These are phyloP conservation scores for Triadica sebifera DNA, from an alignment of 345 rosid species.

Conservation along the genomic window DNA sequence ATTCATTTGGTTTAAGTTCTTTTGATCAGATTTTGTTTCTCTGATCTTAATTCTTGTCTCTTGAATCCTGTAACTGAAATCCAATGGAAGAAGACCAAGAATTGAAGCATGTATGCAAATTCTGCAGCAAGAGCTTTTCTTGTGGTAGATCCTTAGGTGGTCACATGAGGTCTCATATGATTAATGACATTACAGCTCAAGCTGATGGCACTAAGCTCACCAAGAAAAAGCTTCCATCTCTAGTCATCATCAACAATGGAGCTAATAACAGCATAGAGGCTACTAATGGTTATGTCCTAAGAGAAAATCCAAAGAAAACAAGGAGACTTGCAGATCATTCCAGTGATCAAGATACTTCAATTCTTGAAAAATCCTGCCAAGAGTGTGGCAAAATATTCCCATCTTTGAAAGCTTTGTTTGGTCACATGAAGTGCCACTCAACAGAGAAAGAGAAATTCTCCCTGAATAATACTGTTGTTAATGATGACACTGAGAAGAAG, in stretches of 20 bases:
- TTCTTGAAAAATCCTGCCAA: slow-evolving; percentile 39
- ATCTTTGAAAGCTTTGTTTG: slow-evolving; percentile 42
- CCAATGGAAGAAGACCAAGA: slow-evolving; percentile 17
- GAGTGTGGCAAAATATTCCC: slow-evolving; percentile 47
- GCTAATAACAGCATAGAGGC: not conserved
- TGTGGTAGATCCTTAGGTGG: slow-evolving; percentile 76
- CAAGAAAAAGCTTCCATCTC: slow-evolving; percentile 39
- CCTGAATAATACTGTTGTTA: not conserved
- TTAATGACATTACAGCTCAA: slow-evolving; percentile 35
- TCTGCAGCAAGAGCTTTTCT: slow-evolving; percentile 58
- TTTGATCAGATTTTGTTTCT: slow-evolving; percentile 8
- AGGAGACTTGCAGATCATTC: slow-evolving; percentile 27
- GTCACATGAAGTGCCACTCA: slow-evolving; percentile 31
- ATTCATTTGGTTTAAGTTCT: no score
- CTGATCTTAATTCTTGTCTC: slow-evolving; percentile 6
- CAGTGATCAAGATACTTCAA: slow-evolving; percentile 16
- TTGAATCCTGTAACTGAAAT: slow-evolving; percentile 1
- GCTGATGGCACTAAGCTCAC: slow-evolving; percentile 26
- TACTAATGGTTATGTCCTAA: slow-evolving; percentile 25
- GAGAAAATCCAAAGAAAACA: slow-evolving; percentile 56
- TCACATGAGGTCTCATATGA: slow-evolving; percentile 70
- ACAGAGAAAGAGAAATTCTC: slow-evolving; percentile 15
- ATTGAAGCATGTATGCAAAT: slow-evolving; percentile 51
- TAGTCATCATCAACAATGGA: slow-evolving; percentile 14
- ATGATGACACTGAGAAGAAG: not conserved